Evolutionary conservation across 2,329 filamentous ascomycete species (phyloP).

Genomic region (Trichophyton schoenleinii): DNA sequence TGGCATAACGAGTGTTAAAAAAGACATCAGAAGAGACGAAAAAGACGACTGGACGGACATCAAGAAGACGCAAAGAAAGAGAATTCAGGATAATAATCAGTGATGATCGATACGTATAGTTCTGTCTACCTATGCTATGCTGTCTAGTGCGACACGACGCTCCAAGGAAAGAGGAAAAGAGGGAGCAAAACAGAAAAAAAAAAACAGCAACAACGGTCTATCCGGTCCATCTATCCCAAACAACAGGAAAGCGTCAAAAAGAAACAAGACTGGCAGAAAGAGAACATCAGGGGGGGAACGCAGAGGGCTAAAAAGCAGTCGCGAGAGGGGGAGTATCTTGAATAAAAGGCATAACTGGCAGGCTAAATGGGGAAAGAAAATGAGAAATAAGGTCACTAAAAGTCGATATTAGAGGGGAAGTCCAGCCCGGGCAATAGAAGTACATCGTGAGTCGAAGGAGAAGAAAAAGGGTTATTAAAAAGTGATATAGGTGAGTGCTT

Average conservation of each 20-base stretch:
- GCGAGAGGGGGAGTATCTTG: not conserved
- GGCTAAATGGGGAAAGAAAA: not conserved
- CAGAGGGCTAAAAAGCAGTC: not conserved
- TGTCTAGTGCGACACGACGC: not conserved
- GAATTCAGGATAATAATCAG: not conserved
- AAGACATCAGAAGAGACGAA: not conserved
- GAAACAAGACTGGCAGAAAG: not conserved
- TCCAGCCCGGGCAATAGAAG: slow-evolving; percentile 2
- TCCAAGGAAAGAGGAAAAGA: not conserved
- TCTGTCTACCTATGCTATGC: slow-evolving; percentile 3
- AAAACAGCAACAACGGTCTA: not conserved
- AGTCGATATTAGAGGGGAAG: not conserved
- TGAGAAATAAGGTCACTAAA: not conserved
- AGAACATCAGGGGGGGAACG: not conserved
- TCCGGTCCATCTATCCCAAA: slow-evolving; percentile 4
- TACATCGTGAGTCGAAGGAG: not conserved
- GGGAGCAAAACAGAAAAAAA: not conserved
- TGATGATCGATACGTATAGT: not conserved
- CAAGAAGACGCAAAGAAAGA: not conserved
- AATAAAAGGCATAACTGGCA: not conserved
- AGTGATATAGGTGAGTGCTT: not conserved
- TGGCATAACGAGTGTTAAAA: not conserved
- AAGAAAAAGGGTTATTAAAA: slow-evolving; percentile 3
- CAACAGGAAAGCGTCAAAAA: not conserved
- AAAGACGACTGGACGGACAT: not conserved